Conservation (phyloP, 1,284 basidiomycete species). For the Sanguinoderma infundibulare region DNA sequence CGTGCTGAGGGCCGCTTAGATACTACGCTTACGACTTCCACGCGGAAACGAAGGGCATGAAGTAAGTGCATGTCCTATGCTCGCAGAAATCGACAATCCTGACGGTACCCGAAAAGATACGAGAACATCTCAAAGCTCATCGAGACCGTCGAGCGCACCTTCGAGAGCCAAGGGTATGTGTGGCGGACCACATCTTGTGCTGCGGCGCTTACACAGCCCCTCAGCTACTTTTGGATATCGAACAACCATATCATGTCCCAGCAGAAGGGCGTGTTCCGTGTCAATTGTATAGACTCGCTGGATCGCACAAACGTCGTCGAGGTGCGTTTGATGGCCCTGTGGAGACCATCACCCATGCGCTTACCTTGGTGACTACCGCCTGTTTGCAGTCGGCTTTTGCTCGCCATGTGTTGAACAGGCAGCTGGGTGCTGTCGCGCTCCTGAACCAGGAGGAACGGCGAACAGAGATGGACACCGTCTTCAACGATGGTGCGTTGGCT, state of each 20-base stretch:
- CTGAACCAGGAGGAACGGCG: slow-evolving; percentile 51
- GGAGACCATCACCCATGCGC: background rate
- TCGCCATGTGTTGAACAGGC: slow-evolving; percentile 78
- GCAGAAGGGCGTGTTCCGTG: slow-evolving; percentile 85
- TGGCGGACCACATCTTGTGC: background rate
- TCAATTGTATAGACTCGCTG: slow-evolving; percentile 93
- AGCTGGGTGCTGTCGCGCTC: slow-evolving; percentile 82
- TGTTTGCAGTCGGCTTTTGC: slow-evolving; percentile 83
- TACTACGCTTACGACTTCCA: slow-evolving; percentile 91
- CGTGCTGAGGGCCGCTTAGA: slow-evolving; percentile 17
- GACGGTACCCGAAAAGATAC: slow-evolving; percentile 51
- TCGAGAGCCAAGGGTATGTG: slow-evolving; percentile 76
- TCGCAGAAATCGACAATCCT: slow-evolving; percentile 6
- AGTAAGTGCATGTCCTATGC: slow-evolving; percentile 52
- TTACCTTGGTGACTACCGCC: slow-evolving; percentile 6
- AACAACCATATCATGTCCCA: slow-evolving; percentile 73
- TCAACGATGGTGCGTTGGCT: slow-evolving; percentile 80
- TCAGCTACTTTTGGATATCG: slow-evolving; percentile 86
- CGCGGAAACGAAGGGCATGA: slow-evolving; percentile 88
- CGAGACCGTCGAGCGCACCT: slow-evolving; percentile 68
- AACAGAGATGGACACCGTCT: slow-evolving; percentile 75
- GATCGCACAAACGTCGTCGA: slow-evolving; percentile 93
- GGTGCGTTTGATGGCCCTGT: slow-evolving; percentile 43
- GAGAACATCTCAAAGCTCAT: slow-evolving; percentile 90
- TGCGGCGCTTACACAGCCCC: slow-evolving; percentile 4